Evolutionary conservation across 306 rosid species (phyloP), one percentile per base, ranked within the genome.

Genomic region (Potentilla sterilis): DNA sequence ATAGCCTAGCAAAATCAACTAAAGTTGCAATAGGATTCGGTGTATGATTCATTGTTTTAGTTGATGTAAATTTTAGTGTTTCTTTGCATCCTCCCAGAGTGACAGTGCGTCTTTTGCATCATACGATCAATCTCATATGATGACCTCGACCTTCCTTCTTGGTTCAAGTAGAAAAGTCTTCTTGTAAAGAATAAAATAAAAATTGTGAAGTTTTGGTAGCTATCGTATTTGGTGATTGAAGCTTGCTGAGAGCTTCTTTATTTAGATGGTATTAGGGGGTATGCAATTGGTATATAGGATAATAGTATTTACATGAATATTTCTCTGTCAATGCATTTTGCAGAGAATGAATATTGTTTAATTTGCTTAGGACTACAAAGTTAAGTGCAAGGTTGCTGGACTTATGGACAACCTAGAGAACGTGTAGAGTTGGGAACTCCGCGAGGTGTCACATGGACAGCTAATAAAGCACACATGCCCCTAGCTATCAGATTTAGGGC

Each of bases 371-470:
- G n/a, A n/a, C n/a, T 44, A 11, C 48, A 13, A 0, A 12, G 0
- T 2, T 46, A 14, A 2, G 16, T 3, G 34, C 63, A 21, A 57
- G 34, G 63, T 54, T 46, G 5, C 43, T 41, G 43, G 43, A 41
- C 43, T 41, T 10, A 11, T 37, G 4, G 38, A 37, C 38, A 37
- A 37, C 38, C 7, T 2, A 41, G 16, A 13, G 43, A 44, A 59
- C 77, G 77, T 42, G 72, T 64, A 6, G 16, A 48, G 67, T 24
- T 70, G 72, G 66, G 65, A 46, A 42, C 28, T 73, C 37, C 61
- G 76, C 86, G 74, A 80, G 83, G 85, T 85, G 86, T 85, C 89
- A 82, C 86, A 70, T 82, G 88, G 77, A 80, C 83, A 80, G 74
- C 77, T 82, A 77, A 74, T 12, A 28, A 48, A 9, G 43, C 78